phyloP scores from a whole-genome alignment of 2,329 filamentous ascomycete genomes.

The Blastomyces emzantsi region DNA sequence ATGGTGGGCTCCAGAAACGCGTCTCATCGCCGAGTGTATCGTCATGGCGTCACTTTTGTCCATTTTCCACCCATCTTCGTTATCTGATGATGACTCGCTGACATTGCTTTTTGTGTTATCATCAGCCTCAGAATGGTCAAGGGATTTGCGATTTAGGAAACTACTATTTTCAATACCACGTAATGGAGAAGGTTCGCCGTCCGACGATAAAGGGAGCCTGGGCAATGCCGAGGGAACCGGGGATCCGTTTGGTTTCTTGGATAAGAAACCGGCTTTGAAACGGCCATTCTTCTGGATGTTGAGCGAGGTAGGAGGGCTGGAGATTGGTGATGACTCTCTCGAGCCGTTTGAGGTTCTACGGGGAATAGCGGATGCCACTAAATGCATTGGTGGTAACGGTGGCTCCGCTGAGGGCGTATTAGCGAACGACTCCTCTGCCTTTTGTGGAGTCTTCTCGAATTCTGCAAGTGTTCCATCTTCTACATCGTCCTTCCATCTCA shows the following conservation, averaged over 20 bases:
- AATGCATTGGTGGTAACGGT: constrained; percentile 34
- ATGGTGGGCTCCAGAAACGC: constrained; percentile 37
- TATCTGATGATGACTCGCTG: constrained; percentile 20
- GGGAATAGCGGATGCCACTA: constrained; percentile 46
- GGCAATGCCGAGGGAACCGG: constrained; percentile 51
- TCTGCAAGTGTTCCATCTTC: constrained; percentile 79
- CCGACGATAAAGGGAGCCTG: constrained; percentile 49
- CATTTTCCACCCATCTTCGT: constrained; percentile 39
- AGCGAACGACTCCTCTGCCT: constrained; percentile 47
- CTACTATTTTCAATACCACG: constrained; percentile 45
- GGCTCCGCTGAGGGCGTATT: constrained; percentile 47
- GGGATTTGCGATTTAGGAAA: constrained; percentile 40
- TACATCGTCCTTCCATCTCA: constrained; percentile 88
- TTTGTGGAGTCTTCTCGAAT: constrained; percentile 82
- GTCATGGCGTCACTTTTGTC: constrained; percentile 44
- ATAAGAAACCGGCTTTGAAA: constrained; percentile 82
- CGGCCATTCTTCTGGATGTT: constrained; percentile 59
- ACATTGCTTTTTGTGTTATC: constrained; percentile 26
- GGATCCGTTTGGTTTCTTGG: constrained; percentile 58
- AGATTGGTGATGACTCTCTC: constrained; percentile 49
- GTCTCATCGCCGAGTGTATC: constrained; percentile 49
- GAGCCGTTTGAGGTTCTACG: constrained; percentile 28
- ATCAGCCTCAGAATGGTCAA: constrained; percentile 24
- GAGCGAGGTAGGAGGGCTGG: constrained; percentile 49
- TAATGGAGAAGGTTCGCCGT: constrained; percentile 48